These are phyloP conservation scores for Corylus avellana DNA, from an alignment of 306 rosid species.

Conservation along the genomic window DNA sequence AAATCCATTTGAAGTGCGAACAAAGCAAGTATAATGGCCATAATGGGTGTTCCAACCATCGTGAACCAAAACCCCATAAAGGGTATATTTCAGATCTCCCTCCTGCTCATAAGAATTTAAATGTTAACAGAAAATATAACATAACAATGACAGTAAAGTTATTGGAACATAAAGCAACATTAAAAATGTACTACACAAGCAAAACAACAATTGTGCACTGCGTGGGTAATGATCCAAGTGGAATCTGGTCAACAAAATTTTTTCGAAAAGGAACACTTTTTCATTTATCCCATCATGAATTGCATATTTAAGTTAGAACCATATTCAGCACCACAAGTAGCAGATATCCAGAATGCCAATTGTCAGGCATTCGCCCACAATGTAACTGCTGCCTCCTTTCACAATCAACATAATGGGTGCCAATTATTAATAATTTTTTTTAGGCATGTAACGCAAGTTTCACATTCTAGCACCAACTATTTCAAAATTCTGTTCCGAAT, in stretches of 20 bases:
- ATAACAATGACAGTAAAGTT: slow-evolving; percentile 3
- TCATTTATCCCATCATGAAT: not conserved
- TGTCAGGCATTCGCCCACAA: not conserved
- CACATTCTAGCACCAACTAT: not conserved
- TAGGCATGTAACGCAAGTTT: not conserved
- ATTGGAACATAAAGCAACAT: not conserved
- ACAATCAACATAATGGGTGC: not conserved
- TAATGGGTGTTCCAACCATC: slow-evolving; percentile 83
- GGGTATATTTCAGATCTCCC: slow-evolving; percentile 81
- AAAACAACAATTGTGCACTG: not conserved
- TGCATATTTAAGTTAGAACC: not conserved
- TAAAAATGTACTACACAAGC: not conserved
- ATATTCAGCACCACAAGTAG: not conserved
- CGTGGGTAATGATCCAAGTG: not conserved
- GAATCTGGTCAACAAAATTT: not conserved
- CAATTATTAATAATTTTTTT: too few relatives aligned
- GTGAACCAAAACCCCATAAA: slow-evolving; percentile 94
- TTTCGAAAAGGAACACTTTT: not conserved
- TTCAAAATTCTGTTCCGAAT: not conserved
- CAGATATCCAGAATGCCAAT: not conserved
- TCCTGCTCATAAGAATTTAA: slow-evolving; percentile 48
- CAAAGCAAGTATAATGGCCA: slow-evolving; percentile 91
- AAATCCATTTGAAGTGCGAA: slow-evolving; percentile 87
- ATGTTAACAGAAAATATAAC: not conserved
- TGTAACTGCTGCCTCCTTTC: not conserved